Percentiles rank a stretch among this genome's conserved stretches.
phyloP scores from a whole-genome alignment of 2,329 filamentous ascomycete genomes.

The Salinomyces thailandicus region DNA sequence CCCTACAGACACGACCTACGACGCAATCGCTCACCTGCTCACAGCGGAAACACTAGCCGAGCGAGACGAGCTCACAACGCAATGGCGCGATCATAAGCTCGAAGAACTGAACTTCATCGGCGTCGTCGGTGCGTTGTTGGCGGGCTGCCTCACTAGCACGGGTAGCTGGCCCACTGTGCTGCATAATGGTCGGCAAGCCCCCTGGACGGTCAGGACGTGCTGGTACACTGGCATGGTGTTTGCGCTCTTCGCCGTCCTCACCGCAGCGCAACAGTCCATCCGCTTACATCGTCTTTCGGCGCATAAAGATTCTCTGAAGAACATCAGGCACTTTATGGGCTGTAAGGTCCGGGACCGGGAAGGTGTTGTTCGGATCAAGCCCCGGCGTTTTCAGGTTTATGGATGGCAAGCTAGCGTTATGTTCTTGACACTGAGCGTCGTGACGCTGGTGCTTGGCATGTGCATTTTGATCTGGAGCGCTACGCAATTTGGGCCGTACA shows the following conservation, averaged over 20 bases:
- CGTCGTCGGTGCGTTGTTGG: slow-evolving; percentile 31
- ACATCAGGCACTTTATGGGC: slow-evolving; percentile 28
- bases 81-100: slow-evolving; percentile 32
- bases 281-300: slow-evolving; percentile 34
- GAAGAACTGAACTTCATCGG: slow-evolving; percentile 34
- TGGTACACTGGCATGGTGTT: slow-evolving; percentile 39
- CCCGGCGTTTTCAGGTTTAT: slow-evolving; percentile 5
- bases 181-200: slow-evolving; percentile 26
- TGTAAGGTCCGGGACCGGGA: slow-evolving; percentile 11
- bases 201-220: slow-evolving; percentile 33
- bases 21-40: slow-evolving; percentile 29
- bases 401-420: slow-evolving; percentile 5
- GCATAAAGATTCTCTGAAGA: slow-evolving; percentile 29
- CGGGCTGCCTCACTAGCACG: slow-evolving; percentile 33
- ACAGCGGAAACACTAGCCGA: slow-evolving; percentile 26
- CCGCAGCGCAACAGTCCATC: slow-evolving; percentile 34
- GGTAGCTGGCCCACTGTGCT: slow-evolving; percentile 36
- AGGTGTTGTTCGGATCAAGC: slow-evolving; percentile 10
- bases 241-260: slow-evolving; percentile 41
- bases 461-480: slow-evolving; percentile 1
- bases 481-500: slow-evolving; percentile 1
- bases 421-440: slow-evolving; percentile 5
- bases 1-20: slow-evolving; percentile 20
- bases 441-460: slow-evolving; percentile 1
- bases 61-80: slow-evolving; percentile 27